Evolutionary conservation across 176 grass and related monocot species (phyloP).

Genomic region (Phoenix dactylifera): DNA sequence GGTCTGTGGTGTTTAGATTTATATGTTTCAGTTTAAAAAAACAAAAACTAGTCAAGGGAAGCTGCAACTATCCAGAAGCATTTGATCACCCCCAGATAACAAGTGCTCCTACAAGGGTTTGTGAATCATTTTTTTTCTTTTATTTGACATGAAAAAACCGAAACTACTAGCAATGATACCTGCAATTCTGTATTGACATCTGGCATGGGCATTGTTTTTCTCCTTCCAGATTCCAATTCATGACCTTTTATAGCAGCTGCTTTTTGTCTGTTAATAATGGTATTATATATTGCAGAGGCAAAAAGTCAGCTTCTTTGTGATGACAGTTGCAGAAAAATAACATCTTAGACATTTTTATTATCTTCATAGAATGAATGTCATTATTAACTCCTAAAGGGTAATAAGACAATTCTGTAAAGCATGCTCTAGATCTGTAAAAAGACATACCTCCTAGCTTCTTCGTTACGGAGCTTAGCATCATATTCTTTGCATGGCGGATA

Average conservation of each 20-base stretch:
- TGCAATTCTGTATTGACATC: slow-evolving; percentile 59
- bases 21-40: no score
- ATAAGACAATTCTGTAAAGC: neutral
- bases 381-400: neutral
- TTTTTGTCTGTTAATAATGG: slow-evolving; percentile 59
- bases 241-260: slow-evolving; percentile 60
- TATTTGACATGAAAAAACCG: neutral
- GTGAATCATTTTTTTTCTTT: neutral
- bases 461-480: slow-evolving; percentile 90
- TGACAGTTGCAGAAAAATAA: neutral
- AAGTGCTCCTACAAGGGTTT: neutral
- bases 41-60: no score
- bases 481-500: slow-evolving; percentile 99
- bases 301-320: neutral
- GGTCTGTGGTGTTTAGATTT: no score
- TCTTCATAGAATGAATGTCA: neutral
- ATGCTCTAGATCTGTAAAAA: slow-evolving; percentile 8
- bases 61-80: no score
- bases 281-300: neutral
- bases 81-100: no score
- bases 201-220: slow-evolving; percentile 58
- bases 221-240: slow-evolving; percentile 49
- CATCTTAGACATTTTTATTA: neutral
- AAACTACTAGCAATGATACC: slow-evolving; percentile 31
- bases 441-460: slow-evolving; percentile 73